Percentiles rank a stretch among this genome's conserved stretches.
Evolutionary conservation across 148 eudicot genomes (phyloP).

Genomic region (Fallopia convolvulus): DNA sequence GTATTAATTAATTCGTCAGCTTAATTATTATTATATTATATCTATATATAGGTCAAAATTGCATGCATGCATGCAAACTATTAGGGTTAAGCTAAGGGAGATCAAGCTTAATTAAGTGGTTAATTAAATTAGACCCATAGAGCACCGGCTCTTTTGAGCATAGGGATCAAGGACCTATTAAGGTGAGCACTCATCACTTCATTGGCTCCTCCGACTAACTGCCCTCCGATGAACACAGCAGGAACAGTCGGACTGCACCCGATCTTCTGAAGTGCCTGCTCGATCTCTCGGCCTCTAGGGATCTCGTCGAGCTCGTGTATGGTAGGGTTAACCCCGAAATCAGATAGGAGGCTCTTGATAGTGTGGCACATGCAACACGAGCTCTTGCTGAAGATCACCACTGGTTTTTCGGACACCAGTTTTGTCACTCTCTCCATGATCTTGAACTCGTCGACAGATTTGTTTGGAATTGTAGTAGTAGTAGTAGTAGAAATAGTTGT

Average conservation of each 20-base stretch:
- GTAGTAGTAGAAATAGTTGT: neutral
- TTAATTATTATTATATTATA: neutral
- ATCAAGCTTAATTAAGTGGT: neutral
- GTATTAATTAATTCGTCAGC: neutral
- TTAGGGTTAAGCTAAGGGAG: neutral
- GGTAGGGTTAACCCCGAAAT: slow-evolving; percentile 27
- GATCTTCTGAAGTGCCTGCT: slow-evolving; percentile 7
- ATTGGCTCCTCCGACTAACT: slow-evolving; percentile 30
- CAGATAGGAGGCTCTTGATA: slow-evolving; percentile 25
- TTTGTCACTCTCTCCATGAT: slow-evolving; percentile 32
- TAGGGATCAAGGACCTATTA: slow-evolving; percentile 19
- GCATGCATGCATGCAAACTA: slow-evolving; percentile 2
- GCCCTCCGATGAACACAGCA: slow-evolving; percentile 42
- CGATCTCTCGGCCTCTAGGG: slow-evolving; percentile 21
- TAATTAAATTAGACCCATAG: slow-evolving; percentile 36
- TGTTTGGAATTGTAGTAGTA: neutral
- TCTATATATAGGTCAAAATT: neutral
- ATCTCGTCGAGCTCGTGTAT: slow-evolving; percentile 42
- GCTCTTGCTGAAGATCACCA: slow-evolving; percentile 52
- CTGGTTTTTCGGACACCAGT: slow-evolving; percentile 33
- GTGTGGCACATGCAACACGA: slow-evolving; percentile 37
- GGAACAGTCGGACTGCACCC: slow-evolving; percentile 21
- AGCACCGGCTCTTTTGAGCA: slow-evolving; percentile 45
- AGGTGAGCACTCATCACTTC: slow-evolving; percentile 42
- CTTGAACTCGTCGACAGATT: neutral